These are phyloP conservation scores for Clathrospora elynae DNA, from an alignment of 2,329 filamentous ascomycete genomes.

Conservation along the genomic window DNA sequence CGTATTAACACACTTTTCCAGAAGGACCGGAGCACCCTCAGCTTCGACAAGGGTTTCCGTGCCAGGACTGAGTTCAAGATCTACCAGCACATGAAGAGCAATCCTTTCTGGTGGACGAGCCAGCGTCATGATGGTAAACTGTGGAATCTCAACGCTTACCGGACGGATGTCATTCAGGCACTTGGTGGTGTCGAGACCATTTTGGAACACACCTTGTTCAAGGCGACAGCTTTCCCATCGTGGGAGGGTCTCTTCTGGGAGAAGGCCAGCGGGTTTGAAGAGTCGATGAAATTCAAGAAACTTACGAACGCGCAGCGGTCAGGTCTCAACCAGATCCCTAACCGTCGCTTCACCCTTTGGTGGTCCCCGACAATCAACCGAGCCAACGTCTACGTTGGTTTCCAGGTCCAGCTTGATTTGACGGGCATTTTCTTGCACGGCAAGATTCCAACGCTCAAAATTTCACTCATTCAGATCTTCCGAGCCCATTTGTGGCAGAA, in stretches of 20 bases:
- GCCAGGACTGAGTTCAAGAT: conserved; percentile 96
- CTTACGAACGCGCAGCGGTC: conserved; percentile 95
- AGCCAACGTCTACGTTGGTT: conserved; percentile 98
- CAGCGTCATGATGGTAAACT: conserved; percentile 96
- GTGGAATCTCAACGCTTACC: conserved; percentile 95
- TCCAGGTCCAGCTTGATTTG: conserved; percentile 96
- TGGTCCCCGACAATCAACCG: conserved; percentile 92
- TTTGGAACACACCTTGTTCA: conserved; percentile 94
- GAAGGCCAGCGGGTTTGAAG: conserved; percentile 56
- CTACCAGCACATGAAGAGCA: conserved; percentile 98
- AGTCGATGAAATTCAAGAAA: conserved; percentile 97
- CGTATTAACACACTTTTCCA: conserved; percentile 99
- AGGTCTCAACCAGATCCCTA: conserved; percentile 97
- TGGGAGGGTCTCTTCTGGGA: conserved; percentile 98
- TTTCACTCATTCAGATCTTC: conserved; percentile 98
- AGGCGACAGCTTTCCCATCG: conserved; percentile 92
- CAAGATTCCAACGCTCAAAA: conserved; percentile 97
- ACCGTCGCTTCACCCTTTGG: conserved; percentile 97
- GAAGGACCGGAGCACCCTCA: conserved; percentile 94
- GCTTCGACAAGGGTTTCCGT: conserved; percentile 98
- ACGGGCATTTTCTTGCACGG: conserved; percentile 99
- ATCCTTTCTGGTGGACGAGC: conserved; percentile 99
- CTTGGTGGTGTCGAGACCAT: conserved; percentile 97
- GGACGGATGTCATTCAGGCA: conserved; percentile 96
- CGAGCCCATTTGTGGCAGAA: conserved; percentile 99